Evolutionary conservation across 140 eudicot species (phyloP).

Genomic region (Bidens hawaiensis): DNA sequence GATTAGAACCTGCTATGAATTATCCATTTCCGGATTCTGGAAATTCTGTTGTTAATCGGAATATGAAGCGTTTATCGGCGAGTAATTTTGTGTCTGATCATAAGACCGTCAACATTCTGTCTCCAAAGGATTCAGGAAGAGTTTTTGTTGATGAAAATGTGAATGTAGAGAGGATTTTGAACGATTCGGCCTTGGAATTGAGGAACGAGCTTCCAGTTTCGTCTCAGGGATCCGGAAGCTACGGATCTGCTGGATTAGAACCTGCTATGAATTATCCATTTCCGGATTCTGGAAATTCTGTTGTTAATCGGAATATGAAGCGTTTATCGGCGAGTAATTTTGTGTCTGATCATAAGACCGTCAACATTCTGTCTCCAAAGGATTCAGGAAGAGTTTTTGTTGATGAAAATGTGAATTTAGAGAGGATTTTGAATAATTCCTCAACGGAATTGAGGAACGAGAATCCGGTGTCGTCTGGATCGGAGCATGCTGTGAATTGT

Average conservation of each 20-base stretch:
- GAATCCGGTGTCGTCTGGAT: constrained; percentile 43
- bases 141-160: constrained; percentile 12
- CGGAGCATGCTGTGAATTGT: constrained; percentile 30
- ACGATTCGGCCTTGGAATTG: constrained; percentile 37
- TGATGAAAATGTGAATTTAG: constrained; percentile 36
- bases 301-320: constrained; percentile 36
- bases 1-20: constrained; percentile 31
- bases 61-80: too few relatives aligned
- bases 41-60: constrained; percentile 47
- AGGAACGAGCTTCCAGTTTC: constrained; percentile 28
- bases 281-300: constrained; percentile 43
- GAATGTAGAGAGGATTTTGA: constrained; percentile 18
- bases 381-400: constrained; percentile 54
- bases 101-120: constrained; percentile 31
- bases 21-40: constrained; percentile 42
- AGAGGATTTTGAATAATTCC: too few relatives aligned
- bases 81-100: constrained; percentile 29
- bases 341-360: too few relatives aligned
- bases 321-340: too few relatives aligned
- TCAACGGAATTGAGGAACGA: too few relatives aligned
- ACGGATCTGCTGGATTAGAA: constrained; percentile 32
- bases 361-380: constrained; percentile 44
- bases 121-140: constrained; percentile 33
- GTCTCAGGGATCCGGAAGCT: constrained; percentile 64
- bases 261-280: constrained; percentile 32